Conservation (phyloP, 805 yeast genomes). For the Candida michaelii region DNA sequence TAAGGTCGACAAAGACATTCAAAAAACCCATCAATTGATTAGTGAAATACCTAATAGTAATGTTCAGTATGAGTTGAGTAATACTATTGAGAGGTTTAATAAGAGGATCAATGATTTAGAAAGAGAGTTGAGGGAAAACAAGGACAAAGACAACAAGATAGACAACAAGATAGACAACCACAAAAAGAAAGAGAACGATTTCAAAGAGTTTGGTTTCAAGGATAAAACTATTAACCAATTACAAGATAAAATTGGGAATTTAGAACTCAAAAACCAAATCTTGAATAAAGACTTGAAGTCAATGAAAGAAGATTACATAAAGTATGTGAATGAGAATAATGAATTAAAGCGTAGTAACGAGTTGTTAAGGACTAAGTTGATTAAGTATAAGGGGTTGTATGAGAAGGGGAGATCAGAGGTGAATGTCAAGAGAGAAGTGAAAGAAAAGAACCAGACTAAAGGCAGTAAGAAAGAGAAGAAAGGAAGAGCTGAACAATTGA, state of each 20-base stretch:
- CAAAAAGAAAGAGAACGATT: constrained; percentile 7
- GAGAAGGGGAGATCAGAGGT: constrained; percentile 15
- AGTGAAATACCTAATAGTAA: constrained; percentile 26
- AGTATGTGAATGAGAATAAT: constrained; percentile 20
- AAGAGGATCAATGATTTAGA: constrained; percentile 4
- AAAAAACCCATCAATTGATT: constrained; percentile 30
- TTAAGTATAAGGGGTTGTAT: constrained; percentile 35
- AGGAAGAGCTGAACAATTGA: constrained; percentile 5
- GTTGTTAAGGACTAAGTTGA: constrained; percentile 32
- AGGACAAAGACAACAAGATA: no score
- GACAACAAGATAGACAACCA: constrained; percentile 7
- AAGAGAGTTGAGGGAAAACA: background rate
- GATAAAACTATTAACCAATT: constrained; percentile 15
- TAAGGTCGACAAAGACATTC: constrained; percentile 13
- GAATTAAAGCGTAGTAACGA: constrained; percentile 27
- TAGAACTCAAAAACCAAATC: constrained; percentile 12
- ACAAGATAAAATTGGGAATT: constrained; percentile 15
- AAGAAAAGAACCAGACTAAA: background rate
- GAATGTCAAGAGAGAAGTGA: background rate
- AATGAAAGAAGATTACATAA: constrained; percentile 15
- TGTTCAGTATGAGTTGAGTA: constrained; percentile 21
- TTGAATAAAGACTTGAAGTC: constrained; percentile 12
- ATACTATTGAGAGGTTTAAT: constrained; percentile 27
- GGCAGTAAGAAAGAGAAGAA: background rate
- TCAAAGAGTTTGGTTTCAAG: background rate